A percentile compares a stretch with the other conserved stretches of the same genome.
Conservation (phyloP, 352 stramenopile genomes). For the Phytophthora podocarpi region DNA sequence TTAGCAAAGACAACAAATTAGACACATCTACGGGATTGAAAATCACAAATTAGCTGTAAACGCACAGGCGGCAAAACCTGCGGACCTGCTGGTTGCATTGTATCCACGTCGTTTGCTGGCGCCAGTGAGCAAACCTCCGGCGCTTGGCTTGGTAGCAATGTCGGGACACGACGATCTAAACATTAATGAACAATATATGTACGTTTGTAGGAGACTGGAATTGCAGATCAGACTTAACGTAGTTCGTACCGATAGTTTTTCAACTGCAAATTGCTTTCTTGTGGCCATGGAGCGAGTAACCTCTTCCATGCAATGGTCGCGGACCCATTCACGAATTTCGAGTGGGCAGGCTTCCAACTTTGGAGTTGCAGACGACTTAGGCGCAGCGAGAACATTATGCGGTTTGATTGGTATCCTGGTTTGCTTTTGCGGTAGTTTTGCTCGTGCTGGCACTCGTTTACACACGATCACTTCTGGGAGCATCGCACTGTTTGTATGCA, state of each 20-base stretch:
- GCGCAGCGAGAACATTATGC: background rate
- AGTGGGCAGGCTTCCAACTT: slow-evolving; percentile 1
- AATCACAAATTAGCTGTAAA: background rate
- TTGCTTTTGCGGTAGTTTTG: slow-evolving; percentile 9
- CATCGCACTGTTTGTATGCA: background rate
- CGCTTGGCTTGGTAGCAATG: slow-evolving; percentile 1
- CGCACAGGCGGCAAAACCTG: slow-evolving; percentile 59
- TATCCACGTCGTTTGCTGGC: slow-evolving; percentile 10
- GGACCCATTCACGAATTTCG: slow-evolving; percentile 44
- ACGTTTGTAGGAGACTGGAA: too few species aligned
- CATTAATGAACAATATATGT: too few species aligned
- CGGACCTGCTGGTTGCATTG: slow-evolving; percentile 33
- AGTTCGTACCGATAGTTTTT: slow-evolving; percentile 45
- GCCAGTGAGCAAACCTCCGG: slow-evolving; percentile 38
- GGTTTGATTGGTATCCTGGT: background rate
- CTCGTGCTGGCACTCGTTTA: slow-evolving; percentile 2
- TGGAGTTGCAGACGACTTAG: background rate
- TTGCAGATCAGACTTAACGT: background rate
- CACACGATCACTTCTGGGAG: slow-evolving; percentile 15
- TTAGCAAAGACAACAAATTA: slow-evolving; percentile 1
- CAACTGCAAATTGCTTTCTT: slow-evolving; percentile 42
- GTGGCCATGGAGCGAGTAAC: slow-evolving; percentile 33
- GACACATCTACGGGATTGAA: background rate
- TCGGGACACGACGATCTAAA: slow-evolving; percentile 29
- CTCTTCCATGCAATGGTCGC: slow-evolving; percentile 56